Evolutionary conservation across 129 eudicot species (phyloP).

Genomic region (Flaveria bidentis): DNA sequence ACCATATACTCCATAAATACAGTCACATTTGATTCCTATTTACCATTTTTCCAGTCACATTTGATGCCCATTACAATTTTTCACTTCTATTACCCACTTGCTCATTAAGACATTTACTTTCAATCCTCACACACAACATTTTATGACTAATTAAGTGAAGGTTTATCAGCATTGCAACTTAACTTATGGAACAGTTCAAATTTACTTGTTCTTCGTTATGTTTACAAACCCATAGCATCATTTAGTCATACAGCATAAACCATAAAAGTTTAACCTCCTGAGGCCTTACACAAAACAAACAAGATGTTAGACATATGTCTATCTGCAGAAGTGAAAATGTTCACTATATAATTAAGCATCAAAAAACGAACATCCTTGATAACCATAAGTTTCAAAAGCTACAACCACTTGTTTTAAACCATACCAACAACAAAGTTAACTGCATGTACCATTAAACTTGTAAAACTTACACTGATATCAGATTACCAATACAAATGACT

Average conservation of each 20-base stretch:
- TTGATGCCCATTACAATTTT: neutral
- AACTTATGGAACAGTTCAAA: no score
- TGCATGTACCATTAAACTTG: neutral
- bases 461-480: neutral
- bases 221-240: neutral
- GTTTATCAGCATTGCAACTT: no score
- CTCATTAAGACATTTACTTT: neutral
- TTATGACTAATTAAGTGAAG: no score
- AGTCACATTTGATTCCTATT: neutral
- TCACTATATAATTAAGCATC: no score
- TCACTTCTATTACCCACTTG: no score
- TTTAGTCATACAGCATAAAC: neutral
- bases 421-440: neutral
- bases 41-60: neutral
- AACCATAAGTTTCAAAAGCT: no score
- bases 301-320: neutral
- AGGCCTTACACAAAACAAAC: neutral
- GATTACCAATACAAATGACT: conserved; percentile 13
- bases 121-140: no score
- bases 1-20: neutral
- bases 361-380: no score
- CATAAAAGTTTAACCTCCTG: neutral
- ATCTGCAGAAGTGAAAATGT: no score
- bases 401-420: no score
- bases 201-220: neutral